Evolutionary conservation across 768 basidiomycete genomes (phyloP), one percentile per base, ranked within the genome.

Genomic region (Suillus decipiens): DNA sequence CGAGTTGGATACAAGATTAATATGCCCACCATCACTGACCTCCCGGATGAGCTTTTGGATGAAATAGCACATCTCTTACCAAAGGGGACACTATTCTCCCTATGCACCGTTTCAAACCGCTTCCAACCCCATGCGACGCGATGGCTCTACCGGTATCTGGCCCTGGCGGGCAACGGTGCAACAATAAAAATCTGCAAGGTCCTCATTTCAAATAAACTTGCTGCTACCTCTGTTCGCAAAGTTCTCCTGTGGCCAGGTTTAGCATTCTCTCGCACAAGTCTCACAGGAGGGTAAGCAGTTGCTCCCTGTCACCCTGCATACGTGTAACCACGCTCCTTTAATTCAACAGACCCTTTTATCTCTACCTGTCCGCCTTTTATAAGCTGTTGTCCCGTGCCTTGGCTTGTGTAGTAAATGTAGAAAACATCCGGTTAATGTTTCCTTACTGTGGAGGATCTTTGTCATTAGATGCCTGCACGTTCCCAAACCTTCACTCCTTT

Each of bases 31-130:
- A 42, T 63, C 43, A 31, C 42, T 34, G 61, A 63, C 42, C 61
- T 63, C 15, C 62, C 62, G 17, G 43, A 36, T 8, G 62, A 63
- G 60, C 47, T 63, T 37, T 28, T 63, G 42, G 62, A 62, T n/a
- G 62, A 48, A 19, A 39, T 62, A 45, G 36, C 36, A 0, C 14
- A 19, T 12, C 22, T 45, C 2, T 45, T 36, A 36, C 62, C 62
- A 28, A 28, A 41, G 19, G 28, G 31, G 14, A 22, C 36, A 14
- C 47, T 43, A n/a, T 36, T 14, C 2, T 62, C 42, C 14, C 12
- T 61, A 7, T 61, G 58, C 12, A 57, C 54, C 9, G 59, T 61
- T 41, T 61, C 61, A 37, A 36, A 37, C 2, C 31, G 28, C 15
- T 61, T 61, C 36, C 53, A 33, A 41, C 31, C 34, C 9, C 34